Conservation (phyloP, 2,329 filamentous ascomycete species). For the Diplodia mutila region DNA sequence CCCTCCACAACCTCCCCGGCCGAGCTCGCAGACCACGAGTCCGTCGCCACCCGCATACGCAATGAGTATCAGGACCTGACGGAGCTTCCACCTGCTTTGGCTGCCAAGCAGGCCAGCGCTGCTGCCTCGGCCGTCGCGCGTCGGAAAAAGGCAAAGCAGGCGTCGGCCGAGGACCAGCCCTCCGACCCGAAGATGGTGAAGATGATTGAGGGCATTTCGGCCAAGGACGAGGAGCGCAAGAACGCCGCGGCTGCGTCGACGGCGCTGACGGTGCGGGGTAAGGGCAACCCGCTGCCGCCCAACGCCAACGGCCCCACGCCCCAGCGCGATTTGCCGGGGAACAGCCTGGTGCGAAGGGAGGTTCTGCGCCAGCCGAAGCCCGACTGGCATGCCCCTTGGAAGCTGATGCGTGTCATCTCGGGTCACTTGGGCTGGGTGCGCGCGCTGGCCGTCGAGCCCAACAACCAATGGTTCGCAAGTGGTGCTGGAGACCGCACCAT, state of each 20-base stretch:
- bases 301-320: conserved; percentile 61
- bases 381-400: conserved; percentile 98
- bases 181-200: conserved; percentile 63
- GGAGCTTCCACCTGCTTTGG: conserved; percentile 75
- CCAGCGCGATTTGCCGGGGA: conserved; percentile 55
- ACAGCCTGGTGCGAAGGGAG: conserved; percentile 65
- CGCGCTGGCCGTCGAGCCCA: conserved; percentile 85
- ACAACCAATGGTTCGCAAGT: conserved; percentile 96
- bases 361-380: conserved; percentile 73
- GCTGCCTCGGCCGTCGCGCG: conserved; percentile 61
- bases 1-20: conserved; percentile 50
- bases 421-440: conserved; percentile 96
- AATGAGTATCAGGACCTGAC: conserved; percentile 78
- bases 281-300: conserved; percentile 51
- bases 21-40: conserved; percentile 50
- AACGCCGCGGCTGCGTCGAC: conserved; percentile 53
- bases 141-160: conserved; percentile 63
- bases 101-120: conserved; percentile 74
- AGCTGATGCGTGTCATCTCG: conserved; percentile 95
- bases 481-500: conserved; percentile 95
- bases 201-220: conserved; percentile 68
- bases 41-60: conserved; percentile 62
- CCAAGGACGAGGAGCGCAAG: conserved; percentile 47
- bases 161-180: conserved; percentile 50
- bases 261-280: conserved; percentile 59